Conservation (phyloP, 208 protist genomes). For the Sergeia podlipaevii region DNA sequence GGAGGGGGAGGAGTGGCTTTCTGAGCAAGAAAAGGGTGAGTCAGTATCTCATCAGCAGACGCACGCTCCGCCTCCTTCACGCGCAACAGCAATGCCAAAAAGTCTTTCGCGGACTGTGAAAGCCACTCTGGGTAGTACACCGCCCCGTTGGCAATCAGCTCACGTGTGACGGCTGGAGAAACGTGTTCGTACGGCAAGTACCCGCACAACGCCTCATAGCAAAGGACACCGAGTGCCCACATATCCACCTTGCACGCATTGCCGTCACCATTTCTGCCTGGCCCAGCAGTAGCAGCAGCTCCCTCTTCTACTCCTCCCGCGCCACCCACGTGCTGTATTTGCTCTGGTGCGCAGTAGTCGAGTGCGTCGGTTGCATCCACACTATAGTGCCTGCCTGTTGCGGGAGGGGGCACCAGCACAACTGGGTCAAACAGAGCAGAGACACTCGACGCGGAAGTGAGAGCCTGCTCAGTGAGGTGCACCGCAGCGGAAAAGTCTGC, state of each 20-base stretch:
- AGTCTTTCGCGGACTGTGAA: slow-evolving; percentile 32
- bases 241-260: slow-evolving; percentile 61
- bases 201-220: slow-evolving; percentile 57
- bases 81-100: slow-evolving; percentile 46
- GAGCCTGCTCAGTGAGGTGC: slow-evolving; percentile 3
- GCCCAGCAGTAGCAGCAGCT: too few relatives aligned
- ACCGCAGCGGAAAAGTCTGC: slow-evolving; percentile 95
- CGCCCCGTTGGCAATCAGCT: slow-evolving; percentile 29
- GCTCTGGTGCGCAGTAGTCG: slow-evolving; percentile 98
- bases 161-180: slow-evolving; percentile 23
- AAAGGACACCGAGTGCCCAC: slow-evolving; percentile 68
- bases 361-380: slow-evolving; percentile 96
- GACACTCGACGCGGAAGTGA: too few relatives aligned
- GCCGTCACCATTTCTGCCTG: too few relatives aligned
- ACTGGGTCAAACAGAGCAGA: too few relatives aligned
- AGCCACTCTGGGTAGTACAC: slow-evolving; percentile 27
- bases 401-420: slow-evolving; percentile 2
- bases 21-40: slow-evolving; percentile 55
- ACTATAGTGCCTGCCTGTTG: slow-evolving; percentile 42
- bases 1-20: too few relatives aligned
- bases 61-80: slow-evolving; percentile 44
- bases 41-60: slow-evolving; percentile 34
- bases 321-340: slow-evolving; percentile 43
- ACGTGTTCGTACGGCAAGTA: slow-evolving; percentile 41
- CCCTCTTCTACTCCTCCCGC: too few relatives aligned